phyloP scores from a whole-genome alignment of 371 early-diverging fungal species.

The Coemansia sp. region DNA sequence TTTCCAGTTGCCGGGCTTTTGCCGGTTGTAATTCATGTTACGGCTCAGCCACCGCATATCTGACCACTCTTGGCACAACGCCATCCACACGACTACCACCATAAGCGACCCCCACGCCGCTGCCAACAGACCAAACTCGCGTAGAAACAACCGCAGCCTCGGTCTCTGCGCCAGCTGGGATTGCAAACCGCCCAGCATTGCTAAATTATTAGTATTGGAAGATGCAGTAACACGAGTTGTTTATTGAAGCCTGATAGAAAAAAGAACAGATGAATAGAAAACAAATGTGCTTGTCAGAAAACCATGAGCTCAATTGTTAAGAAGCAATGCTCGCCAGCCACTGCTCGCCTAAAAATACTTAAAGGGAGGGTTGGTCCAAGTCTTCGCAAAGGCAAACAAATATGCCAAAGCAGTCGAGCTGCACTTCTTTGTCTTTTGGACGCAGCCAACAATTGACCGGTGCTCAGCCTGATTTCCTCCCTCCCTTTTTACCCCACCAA shows the following conservation, averaged over 20 bases:
- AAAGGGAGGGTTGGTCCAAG: no score
- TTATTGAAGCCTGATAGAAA: background rate
- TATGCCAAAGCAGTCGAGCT: no score
- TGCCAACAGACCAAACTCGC: conserved; percentile 15
- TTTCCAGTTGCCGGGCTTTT: conserved; percentile 10
- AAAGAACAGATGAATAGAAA: background rate
- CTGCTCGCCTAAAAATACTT: no score
- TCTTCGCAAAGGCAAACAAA: no score
- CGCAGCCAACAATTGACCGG: no score
- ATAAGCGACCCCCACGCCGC: conserved; percentile 10
- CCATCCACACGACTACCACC: conserved; percentile 34
- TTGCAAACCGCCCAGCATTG: background rate
- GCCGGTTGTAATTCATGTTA: background rate
- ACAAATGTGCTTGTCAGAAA: background rate
- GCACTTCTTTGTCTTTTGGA: no score
- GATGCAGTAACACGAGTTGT: background rate
- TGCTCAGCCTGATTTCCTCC: no score
- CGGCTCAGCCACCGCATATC: conserved; percentile 36
- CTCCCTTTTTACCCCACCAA: no score
- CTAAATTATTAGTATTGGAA: no score
- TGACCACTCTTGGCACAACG: conserved; percentile 43
- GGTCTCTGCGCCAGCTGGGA: background rate
- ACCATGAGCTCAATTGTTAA: no score
- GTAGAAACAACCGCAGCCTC: conserved; percentile 2
- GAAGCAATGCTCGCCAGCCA: no score